Conservation (phyloP, 2,329 filamentous ascomycete genomes). For the Trichoderma afroharzianum region DNA sequence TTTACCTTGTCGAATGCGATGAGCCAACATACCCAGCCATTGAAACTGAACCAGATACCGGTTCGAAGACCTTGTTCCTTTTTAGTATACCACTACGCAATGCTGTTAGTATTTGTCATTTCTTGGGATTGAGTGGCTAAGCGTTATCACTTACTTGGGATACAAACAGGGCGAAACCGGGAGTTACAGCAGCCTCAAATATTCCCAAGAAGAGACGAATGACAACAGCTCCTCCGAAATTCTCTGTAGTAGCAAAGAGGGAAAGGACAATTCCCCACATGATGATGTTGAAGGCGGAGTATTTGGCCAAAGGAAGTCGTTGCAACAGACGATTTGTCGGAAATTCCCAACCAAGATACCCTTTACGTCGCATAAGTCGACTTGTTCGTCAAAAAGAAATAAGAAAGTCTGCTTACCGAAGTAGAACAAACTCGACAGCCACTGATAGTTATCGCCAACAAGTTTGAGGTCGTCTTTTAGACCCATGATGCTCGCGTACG, state of each 20-base stretch:
- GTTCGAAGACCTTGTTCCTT: slow-evolving; percentile 16
- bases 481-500: slow-evolving; percentile 19
- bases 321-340: slow-evolving; percentile 17
- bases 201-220: slow-evolving; percentile 19
- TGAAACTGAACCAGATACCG: slow-evolving; percentile 17
- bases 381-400: fast-evolving
- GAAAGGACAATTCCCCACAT: slow-evolving; percentile 18
- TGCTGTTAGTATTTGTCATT: not conserved
- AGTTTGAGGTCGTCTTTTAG: slow-evolving; percentile 13
- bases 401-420: not conserved
- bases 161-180: slow-evolving; percentile 11
- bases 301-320: slow-evolving; percentile 17
- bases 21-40: slow-evolving; percentile 10
- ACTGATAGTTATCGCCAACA: slow-evolving; percentile 17
- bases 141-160: not conserved
- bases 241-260: slow-evolving; percentile 7
- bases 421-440: slow-evolving; percentile 17
- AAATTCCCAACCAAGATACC: slow-evolving; percentile 18
- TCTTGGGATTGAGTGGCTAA: not conserved
- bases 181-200: slow-evolving; percentile 17
- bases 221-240: slow-evolving; percentile 18
- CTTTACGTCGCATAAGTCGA: not conserved
- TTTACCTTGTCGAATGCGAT: not conserved
- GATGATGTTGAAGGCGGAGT: slow-evolving; percentile 19
- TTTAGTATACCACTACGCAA: slow-evolving; percentile 13